These are phyloP conservation scores for Dichomitus squalens DNA, from an alignment of 1,284 basidiomycete species.

Conservation along the genomic window DNA sequence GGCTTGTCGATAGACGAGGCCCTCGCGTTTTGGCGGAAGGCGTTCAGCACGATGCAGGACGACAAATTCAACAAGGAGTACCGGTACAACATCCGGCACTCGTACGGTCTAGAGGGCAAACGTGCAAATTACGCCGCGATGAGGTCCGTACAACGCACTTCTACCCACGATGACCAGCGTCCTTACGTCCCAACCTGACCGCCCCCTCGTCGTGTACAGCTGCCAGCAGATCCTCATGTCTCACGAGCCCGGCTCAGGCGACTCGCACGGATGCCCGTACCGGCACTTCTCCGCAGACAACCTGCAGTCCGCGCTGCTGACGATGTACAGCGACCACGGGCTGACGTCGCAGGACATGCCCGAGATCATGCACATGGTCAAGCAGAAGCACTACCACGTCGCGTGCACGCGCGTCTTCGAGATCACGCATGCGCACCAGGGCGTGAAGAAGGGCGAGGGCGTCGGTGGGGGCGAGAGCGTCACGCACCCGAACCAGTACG, in stretches of 20 bases:
- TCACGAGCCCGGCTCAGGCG: slow-evolving; percentile 74
- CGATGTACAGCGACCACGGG: slow-evolving; percentile 72
- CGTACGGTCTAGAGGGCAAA: slow-evolving; percentile 93
- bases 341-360: slow-evolving; percentile 69
- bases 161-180: not conserved
- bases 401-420: slow-evolving; percentile 98
- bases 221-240: slow-evolving; percentile 89
- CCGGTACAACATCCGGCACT: slow-evolving; percentile 97
- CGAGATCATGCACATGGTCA: slow-evolving; percentile 88
- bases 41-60: slow-evolving; percentile 81
- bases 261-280: slow-evolving; percentile 94
- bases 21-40: slow-evolving; percentile 90
- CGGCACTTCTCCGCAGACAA: slow-evolving; percentile 89
- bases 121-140: slow-evolving; percentile 94
- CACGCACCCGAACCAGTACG: slow-evolving; percentile 92
- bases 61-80: slow-evolving; percentile 99
- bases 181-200: not conserved
- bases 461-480: slow-evolving; percentile 88
- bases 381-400: slow-evolving; percentile 88
- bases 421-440: slow-evolving; percentile 78
- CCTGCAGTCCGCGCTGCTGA: slow-evolving; percentile 76
- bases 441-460: slow-evolving; percentile 89
- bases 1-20: slow-evolving; percentile 97
- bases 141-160: slow-evolving; percentile 52
- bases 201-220: slow-evolving; percentile 42